These are phyloP conservation scores for Fomitopsis pinicola DNA, from an alignment of 1,284 basidiomycete species.

Conservation along the genomic window DNA sequence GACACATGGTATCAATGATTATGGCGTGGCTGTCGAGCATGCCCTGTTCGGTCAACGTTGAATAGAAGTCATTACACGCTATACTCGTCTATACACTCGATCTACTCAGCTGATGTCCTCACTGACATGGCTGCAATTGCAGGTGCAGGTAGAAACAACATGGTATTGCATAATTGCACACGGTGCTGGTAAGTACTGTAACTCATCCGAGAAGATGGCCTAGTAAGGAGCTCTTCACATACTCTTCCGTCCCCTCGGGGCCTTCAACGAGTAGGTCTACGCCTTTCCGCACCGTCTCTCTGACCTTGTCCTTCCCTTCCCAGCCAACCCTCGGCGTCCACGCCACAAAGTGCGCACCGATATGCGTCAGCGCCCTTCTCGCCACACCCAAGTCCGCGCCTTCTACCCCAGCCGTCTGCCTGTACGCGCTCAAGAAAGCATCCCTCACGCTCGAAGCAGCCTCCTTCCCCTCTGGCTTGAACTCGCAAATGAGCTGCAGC, in stretches of 20 bases:
- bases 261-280: constrained; percentile 38
- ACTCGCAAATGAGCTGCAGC: constrained; percentile 41
- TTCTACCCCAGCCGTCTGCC: constrained; percentile 13
- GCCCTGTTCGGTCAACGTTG: constrained; percentile 1
- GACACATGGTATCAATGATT: constrained; percentile 29
- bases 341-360: constrained; percentile 46
- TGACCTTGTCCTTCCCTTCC: constrained; percentile 40
- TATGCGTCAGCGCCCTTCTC: constrained; percentile 34
- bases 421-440: constrained; percentile 43
- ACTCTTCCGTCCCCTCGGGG: constrained; percentile 14
- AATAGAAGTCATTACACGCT: not conserved
- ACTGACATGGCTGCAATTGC: not conserved
- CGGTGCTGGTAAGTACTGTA: not conserved
- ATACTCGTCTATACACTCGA: not conserved
- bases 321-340: constrained; percentile 41
- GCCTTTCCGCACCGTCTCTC: constrained; percentile 45
- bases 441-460: constrained; percentile 30
- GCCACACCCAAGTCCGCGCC: constrained; percentile 17
- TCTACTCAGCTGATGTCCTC: not conserved
- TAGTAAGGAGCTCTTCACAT: constrained; percentile 3
- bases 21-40: constrained; percentile 19
- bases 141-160: not conserved
- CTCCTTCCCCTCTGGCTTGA: constrained; percentile 34
- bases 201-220: not conserved
- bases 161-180: too few relatives aligned